Percentiles rank a stretch among this genome's conserved stretches.
Conservation (phyloP, 2,329 filamentous ascomycete genomes). For the Aspergillus proliferans region DNA sequence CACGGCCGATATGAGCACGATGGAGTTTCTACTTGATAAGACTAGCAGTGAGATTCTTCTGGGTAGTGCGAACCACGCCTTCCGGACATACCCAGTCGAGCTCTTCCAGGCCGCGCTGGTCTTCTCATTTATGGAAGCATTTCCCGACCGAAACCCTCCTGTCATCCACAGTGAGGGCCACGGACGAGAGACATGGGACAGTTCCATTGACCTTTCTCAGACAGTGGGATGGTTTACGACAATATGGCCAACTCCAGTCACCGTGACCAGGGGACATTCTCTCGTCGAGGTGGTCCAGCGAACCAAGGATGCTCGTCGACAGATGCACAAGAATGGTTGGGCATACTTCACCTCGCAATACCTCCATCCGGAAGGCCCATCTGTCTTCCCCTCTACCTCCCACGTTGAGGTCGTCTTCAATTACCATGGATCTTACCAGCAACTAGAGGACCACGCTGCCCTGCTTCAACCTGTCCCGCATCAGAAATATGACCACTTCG, state of each 20-base stretch:
- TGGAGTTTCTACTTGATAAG: conserved; percentile 12
- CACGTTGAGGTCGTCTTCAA: conserved; percentile 8
- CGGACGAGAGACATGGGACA: conserved; percentile 15
- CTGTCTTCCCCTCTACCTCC: not conserved
- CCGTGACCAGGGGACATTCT: not conserved
- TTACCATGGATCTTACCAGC: conserved; percentile 7
- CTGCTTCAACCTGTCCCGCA: conserved; percentile 1
- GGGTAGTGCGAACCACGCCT: conserved; percentile 1
- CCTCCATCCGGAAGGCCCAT: not conserved
- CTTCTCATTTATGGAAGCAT: conserved; percentile 12
- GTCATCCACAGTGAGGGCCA: conserved; percentile 18
- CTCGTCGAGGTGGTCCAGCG: not conserved
- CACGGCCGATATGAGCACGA: conserved; percentile 28
- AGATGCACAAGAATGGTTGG: conserved; percentile 1
- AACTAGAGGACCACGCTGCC: conserved; percentile 8
- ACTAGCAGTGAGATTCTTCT: conserved; percentile 8
- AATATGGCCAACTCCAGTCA: not conserved
- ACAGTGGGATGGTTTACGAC: conserved; percentile 22
- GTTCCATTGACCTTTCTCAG: conserved; percentile 11
- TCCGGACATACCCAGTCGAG: conserved; percentile 15
- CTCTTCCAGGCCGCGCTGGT: conserved; percentile 14
- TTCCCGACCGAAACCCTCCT: conserved; percentile 11
- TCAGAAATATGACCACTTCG: not conserved
- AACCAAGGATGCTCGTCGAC: conserved; percentile 5
- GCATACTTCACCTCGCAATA: conserved; percentile 4